Evolutionary conservation across 2,329 filamentous ascomycete genomes (phyloP).

Genomic region (Dactylonectria macrodidyma): DNA sequence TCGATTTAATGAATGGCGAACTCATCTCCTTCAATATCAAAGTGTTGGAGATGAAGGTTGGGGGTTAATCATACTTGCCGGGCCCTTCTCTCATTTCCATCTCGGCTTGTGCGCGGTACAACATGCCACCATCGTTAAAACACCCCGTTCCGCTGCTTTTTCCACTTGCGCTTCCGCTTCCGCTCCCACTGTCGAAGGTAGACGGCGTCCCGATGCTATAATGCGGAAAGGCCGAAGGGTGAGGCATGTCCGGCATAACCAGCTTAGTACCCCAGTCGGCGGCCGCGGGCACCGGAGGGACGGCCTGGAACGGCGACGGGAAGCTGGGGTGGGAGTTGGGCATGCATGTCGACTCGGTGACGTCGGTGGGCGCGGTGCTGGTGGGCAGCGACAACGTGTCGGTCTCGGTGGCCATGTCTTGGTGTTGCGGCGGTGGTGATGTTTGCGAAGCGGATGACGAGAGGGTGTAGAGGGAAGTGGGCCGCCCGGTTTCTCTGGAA

Average conservation of each 20-base stretch:
- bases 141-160: conserved; percentile 37
- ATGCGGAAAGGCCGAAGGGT: conserved; percentile 26
- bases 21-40: neutral
- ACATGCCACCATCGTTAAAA: conserved; percentile 46
- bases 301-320: conserved; percentile 30
- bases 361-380: conserved; percentile 51
- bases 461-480: neutral
- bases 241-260: conserved; percentile 39
- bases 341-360: conserved; percentile 48
- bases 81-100: conserved; percentile 46
- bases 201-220: conserved; percentile 20
- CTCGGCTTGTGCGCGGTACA: conserved; percentile 47
- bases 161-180: conserved; percentile 18
- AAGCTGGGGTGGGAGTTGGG: conserved; percentile 38
- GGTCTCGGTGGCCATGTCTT: conserved; percentile 52
- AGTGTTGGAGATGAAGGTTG: neutral
- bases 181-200: conserved; percentile 14
- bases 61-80: conserved; percentile 44
- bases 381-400: conserved; percentile 52
- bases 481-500: conserved; percentile 7
- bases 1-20: neutral
- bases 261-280: conserved; percentile 51
- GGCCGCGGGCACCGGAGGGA: conserved; percentile 30
- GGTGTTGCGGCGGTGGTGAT: neutral
- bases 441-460: neutral